Conservation (phyloP, 306 rosid species). For the Trichosanthes truncata region DNA sequence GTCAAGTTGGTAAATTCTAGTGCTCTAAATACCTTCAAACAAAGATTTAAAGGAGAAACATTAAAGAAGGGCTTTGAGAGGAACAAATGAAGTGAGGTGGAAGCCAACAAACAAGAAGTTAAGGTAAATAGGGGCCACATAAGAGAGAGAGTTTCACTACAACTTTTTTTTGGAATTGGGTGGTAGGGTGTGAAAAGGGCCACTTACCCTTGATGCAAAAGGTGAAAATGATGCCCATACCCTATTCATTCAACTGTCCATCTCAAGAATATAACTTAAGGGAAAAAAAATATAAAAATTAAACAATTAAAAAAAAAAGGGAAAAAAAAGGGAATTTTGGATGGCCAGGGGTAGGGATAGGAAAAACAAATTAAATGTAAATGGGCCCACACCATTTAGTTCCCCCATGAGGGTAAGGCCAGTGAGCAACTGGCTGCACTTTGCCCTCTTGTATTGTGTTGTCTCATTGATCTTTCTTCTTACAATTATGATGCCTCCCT, state of each 20-base stretch:
- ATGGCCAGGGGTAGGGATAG: neutral
- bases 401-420: conserved; percentile 5
- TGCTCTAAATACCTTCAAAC: no score
- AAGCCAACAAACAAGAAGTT: conserved; percentile 2
- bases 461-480: conserved; percentile 8
- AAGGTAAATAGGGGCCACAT: neutral
- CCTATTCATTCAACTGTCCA: conserved; percentile 7
- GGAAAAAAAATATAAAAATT: no score
- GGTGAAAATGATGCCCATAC: conserved; percentile 4
- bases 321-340: neutral
- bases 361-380: neutral
- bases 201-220: neutral
- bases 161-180: neutral
- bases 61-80: no score
- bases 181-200: conserved; percentile 1
- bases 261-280: neutral
- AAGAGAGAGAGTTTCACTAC: neutral
- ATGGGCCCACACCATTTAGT: neutral
- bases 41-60: no score
- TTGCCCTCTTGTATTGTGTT: neutral
- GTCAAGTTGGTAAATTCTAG: no score
- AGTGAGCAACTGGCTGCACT: neutral
- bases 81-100: neutral
- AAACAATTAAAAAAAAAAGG: neutral
- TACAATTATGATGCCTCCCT: neutral